Evolutionary conservation across 164 flowering plant species (phyloP).

Genomic region (Santalum album): DNA sequence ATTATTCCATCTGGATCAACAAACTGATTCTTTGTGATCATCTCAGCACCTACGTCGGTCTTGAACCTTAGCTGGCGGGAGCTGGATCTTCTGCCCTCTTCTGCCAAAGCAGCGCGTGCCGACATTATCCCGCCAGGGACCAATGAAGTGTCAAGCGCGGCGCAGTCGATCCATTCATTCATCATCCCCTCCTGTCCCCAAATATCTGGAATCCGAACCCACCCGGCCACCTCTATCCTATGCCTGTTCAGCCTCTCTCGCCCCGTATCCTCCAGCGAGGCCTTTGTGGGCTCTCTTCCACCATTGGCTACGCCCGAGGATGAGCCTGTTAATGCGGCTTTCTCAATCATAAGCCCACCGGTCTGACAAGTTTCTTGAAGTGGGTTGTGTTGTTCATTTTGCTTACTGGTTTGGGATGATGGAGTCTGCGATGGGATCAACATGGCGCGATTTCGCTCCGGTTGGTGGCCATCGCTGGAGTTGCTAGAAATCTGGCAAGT

Average conservation of each 20-base stretch:
- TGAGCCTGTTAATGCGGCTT: neutral
- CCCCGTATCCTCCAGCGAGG: conserved; percentile 1
- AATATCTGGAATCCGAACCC: conserved; percentile 62
- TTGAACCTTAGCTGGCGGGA: conserved; percentile 10
- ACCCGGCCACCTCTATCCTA: conserved; percentile 43
- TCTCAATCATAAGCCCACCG: neutral
- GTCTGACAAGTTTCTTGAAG: conserved; percentile 6
- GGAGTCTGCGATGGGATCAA: neutral
- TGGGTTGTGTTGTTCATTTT: neutral
- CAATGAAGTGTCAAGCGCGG: conserved; percentile 34
- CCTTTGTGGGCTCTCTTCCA: neutral
- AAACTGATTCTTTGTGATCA: too few relatives aligned
- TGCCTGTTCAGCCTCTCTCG: conserved; percentile 56
- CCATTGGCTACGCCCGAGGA: too few relatives aligned
- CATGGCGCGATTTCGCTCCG: neutral
- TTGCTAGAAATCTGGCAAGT: neutral
- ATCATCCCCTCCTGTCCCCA: conserved; percentile 62
- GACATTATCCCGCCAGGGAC: conserved; percentile 24
- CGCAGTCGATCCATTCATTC: conserved; percentile 53
- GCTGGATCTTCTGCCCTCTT: conserved; percentile 30
- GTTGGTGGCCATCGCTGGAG: neutral
- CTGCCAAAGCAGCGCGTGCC: conserved; percentile 37
- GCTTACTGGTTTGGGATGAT: neutral
- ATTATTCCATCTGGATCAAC: too few relatives aligned
- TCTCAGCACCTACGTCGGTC: conserved; percentile 32